phyloP scores from a whole-genome alignment of 78 protist genomes.

The Tieghemostelium lacteum region DNA sequence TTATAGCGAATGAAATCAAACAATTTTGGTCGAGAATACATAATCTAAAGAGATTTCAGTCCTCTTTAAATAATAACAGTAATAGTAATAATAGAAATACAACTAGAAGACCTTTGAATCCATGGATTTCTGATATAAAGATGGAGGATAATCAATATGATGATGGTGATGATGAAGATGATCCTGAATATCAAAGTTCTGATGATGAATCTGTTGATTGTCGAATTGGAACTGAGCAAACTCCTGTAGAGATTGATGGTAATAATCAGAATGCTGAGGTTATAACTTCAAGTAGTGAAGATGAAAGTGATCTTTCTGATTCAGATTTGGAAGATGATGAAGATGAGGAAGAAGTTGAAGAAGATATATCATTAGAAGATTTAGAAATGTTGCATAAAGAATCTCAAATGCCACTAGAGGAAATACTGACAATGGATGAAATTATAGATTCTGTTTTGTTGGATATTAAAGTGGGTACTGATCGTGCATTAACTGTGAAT shows the following conservation, averaged over 20 bases:
- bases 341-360: slow-evolving; percentile 17
- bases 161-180: slow-evolving; percentile 42
- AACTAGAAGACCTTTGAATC: background rate
- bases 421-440: slow-evolving; percentile 2
- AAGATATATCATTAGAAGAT: slow-evolving; percentile 20
- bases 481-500: slow-evolving; percentile 84
- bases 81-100: slow-evolving; percentile 3
- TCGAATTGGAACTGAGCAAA: no score
- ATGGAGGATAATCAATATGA: slow-evolving; percentile 5
- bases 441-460: background rate
- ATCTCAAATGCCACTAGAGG: slow-evolving; percentile 45
- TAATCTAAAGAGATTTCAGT: slow-evolving; percentile 41
- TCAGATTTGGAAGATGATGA: slow-evolving; percentile 35
- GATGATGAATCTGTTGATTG: slow-evolving; percentile 15
- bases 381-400: background rate
- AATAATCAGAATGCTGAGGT: no score
- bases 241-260: no score
- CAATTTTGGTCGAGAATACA: slow-evolving; percentile 75
- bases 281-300: no score
- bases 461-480: background rate
- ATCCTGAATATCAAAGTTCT: slow-evolving; percentile 11
- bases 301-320: slow-evolving; percentile 3
- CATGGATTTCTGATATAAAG: background rate
- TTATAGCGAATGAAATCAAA: slow-evolving; percentile 38
- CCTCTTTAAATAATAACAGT: background rate